Conservation (phyloP, 2,329 filamentous ascomycete species). For the Cladophialophora yegresii region DNA sequence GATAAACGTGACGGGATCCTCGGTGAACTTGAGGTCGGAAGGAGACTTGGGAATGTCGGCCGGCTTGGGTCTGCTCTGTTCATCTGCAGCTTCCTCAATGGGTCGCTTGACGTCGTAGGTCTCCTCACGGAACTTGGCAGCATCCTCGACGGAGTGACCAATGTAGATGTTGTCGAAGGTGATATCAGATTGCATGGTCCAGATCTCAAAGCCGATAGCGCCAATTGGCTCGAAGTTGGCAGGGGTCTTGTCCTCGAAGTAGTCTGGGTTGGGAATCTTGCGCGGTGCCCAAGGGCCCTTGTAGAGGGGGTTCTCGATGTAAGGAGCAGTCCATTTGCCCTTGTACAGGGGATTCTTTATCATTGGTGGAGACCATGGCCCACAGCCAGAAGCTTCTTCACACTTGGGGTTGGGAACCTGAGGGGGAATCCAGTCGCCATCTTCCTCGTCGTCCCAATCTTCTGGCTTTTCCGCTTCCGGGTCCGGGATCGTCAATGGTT, state of each 20-base stretch:
- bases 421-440: conserved; percentile 93
- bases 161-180: conserved; percentile 99
- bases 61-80: conserved; percentile 76
- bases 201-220: conserved; percentile 98
- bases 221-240: conserved; percentile 98
- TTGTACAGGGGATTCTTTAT: conserved; percentile 97
- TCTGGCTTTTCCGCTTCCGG: conserved; percentile 96
- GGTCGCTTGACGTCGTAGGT: conserved; percentile 86
- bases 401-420: conserved; percentile 96
- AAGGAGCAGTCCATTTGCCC: conserved; percentile 94
- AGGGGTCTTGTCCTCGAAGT: conserved; percentile 95
- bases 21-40: conserved; percentile 77
- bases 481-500: conserved; percentile 79
- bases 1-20: conserved; percentile 84
- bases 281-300: conserved; percentile 92
- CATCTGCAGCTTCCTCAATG: conserved; percentile 75
- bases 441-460: conserved; percentile 99
- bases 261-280: conserved; percentile 96
- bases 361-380: conserved; percentile 86
- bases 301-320: conserved; percentile 96
- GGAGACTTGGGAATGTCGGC: conserved; percentile 67
- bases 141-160: conserved; percentile 92
- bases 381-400: conserved; percentile 87
- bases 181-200: conserved; percentile 99
- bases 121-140: conserved; percentile 82